Conservation (phyloP, 495 filamentous ascomycete genomes). For the Aspergillus ostianus region DNA sequence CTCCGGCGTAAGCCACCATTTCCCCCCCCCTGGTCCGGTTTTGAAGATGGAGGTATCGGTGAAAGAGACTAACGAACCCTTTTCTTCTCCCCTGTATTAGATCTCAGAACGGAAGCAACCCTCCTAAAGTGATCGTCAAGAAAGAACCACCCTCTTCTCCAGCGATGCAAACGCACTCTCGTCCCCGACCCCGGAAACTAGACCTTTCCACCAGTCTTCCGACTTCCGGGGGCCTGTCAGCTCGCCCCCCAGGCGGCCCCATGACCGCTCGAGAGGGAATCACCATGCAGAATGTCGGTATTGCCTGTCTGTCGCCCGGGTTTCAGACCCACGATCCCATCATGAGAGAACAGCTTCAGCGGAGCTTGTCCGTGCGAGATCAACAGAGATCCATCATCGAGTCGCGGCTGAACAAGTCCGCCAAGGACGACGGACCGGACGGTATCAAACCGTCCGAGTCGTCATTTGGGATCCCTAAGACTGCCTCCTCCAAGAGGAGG, state of each 20-base stretch:
- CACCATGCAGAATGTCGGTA: constrained; percentile 85
- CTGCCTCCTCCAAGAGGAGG: constrained; percentile 67
- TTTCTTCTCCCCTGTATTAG: constrained; percentile 15
- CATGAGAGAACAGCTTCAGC: constrained; percentile 92
- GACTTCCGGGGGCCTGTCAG: constrained; percentile 55
- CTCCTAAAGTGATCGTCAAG: constrained; percentile 88
- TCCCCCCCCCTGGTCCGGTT: neutral
- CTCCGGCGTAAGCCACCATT: constrained; percentile 51
- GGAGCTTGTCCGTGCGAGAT: constrained; percentile 89
- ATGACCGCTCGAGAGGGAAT: constrained; percentile 78
- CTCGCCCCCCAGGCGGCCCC: constrained; percentile 68
- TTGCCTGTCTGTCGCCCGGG: constrained; percentile 92
- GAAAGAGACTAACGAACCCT: neutral
- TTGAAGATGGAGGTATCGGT: neutral
- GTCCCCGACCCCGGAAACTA: constrained; percentile 84
- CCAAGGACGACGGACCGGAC: constrained; percentile 69
- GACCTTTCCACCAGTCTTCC: constrained; percentile 77
- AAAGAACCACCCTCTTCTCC: constrained; percentile 89
- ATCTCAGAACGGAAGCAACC: constrained; percentile 42
- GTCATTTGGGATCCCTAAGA: constrained; percentile 60
- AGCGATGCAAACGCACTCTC: constrained; percentile 61
- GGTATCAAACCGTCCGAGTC: constrained; percentile 53
- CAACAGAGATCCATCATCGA: constrained; percentile 96
- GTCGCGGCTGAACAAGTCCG: constrained; percentile 81
- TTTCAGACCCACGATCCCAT: constrained; percentile 95